These are phyloP conservation scores for Acer saccharum DNA, from an alignment of 345 rosid species.

Conservation along the genomic window DNA sequence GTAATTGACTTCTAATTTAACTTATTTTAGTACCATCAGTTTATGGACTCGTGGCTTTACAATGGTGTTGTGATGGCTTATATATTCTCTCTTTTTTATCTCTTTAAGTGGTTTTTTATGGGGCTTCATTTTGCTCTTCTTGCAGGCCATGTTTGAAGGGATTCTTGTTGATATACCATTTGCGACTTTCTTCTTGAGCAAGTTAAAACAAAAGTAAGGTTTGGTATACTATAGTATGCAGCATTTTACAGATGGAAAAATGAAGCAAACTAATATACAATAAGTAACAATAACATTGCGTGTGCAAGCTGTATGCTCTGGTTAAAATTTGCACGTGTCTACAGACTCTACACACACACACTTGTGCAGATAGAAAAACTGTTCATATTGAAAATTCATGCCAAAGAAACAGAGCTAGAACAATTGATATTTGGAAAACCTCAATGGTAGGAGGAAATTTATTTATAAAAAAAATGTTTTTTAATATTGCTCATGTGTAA, in stretches of 20 bases:
- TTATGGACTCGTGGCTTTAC: background rate
- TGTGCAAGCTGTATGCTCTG: background rate
- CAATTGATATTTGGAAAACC: too few species aligned
- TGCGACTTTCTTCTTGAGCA: constrained; percentile 99
- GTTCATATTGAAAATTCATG: background rate
- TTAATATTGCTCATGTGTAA: too few species aligned
- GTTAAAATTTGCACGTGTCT: background rate
- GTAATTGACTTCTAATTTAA: background rate
- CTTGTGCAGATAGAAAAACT: background rate
- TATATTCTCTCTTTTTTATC: constrained; percentile 8
- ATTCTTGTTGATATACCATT: constrained; percentile 98
- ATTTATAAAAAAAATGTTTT: too few species aligned
- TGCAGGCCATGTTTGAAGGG: constrained; percentile 99
- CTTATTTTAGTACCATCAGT: background rate
- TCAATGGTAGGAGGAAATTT: too few species aligned
- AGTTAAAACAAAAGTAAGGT: constrained; percentile 86
- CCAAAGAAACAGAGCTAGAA: background rate
- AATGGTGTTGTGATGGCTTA: background rate
- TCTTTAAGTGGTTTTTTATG: constrained; percentile 20
- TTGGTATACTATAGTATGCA: constrained; percentile 2
- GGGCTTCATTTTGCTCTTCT: constrained; percentile 16
- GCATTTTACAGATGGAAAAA: background rate
- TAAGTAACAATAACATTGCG: background rate
- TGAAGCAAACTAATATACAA: background rate
- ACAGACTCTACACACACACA: too few species aligned